Evolutionary conservation across 805 yeast genomes (phyloP).

Genomic region (Diddensiella caesifluorescens): DNA sequence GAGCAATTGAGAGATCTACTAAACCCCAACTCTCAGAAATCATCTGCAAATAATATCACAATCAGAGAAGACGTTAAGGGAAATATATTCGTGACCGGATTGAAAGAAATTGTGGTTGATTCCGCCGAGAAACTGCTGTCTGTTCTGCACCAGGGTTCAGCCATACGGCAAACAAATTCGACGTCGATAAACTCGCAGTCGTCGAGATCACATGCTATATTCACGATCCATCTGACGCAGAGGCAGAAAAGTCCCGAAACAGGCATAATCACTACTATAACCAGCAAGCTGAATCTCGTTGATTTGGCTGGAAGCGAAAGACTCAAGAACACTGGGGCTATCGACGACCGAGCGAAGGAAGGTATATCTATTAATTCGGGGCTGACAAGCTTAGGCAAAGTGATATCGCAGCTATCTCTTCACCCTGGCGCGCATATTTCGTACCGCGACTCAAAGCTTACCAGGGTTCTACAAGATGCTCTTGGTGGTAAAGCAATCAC

Average conservation of each 20-base stretch:
- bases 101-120: constrained; percentile 42
- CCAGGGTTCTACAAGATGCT: constrained; percentile 73
- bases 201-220: constrained; percentile 70
- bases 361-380: constrained; percentile 65
- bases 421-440: constrained; percentile 35
- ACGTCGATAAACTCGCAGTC: constrained; percentile 64
- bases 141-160: constrained; percentile 44
- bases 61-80: constrained; percentile 58
- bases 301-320: constrained; percentile 73
- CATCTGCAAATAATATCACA: constrained; percentile 13
- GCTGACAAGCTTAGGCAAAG: constrained; percentile 59
- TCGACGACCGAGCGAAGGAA: constrained; percentile 47
- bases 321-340: constrained; percentile 46
- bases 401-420: constrained; percentile 39
- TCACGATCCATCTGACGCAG: constrained; percentile 52
- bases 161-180: constrained; percentile 53
- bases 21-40: constrained; percentile 16
- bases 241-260: constrained; percentile 33
- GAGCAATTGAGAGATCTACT: constrained; percentile 63
- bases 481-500: constrained; percentile 86
- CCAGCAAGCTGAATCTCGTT: constrained; percentile 54
- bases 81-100: constrained; percentile 53
- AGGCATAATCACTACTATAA: constrained; percentile 33
- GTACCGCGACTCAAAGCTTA: constrained; percentile 61
- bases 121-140: constrained; percentile 40